Conservation (phyloP, 164 flowering plant genomes). For the Paratinospora sagittata region DNA sequence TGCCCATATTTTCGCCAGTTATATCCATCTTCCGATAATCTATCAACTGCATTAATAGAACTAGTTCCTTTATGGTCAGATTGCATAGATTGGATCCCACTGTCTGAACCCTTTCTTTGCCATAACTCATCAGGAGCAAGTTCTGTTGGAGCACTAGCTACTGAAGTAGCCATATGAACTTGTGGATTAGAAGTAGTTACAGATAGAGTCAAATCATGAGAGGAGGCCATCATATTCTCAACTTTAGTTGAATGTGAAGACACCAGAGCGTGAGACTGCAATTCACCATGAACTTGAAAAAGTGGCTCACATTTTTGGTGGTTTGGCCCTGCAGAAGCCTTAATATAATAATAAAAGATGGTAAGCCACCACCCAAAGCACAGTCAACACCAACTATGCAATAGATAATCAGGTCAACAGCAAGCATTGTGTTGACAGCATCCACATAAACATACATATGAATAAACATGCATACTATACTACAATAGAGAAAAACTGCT, state of each 20-base stretch:
- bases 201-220: slow-evolving; percentile 43
- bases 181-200: slow-evolving; percentile 20
- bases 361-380: neutral
- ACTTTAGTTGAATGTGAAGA: slow-evolving; percentile 31
- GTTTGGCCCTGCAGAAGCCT: slow-evolving; percentile 40
- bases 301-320: slow-evolving; percentile 31
- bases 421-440: neutral
- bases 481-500: neutral
- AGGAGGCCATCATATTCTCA: slow-evolving; percentile 32
- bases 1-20: slow-evolving; percentile 87
- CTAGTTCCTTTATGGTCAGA: slow-evolving; percentile 43
- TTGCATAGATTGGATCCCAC: slow-evolving; percentile 27
- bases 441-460: neutral
- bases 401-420: neutral
- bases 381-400: neutral
- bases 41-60: slow-evolving; percentile 31
- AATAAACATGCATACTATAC: neutral
- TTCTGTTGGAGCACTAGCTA: slow-evolving; percentile 26
- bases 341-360: slow-evolving; percentile 8
- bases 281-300: slow-evolving; percentile 40
- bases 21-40: slow-evolving; percentile 69
- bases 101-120: slow-evolving; percentile 21
- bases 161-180: slow-evolving; percentile 24
- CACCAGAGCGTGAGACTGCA: slow-evolving; percentile 26
- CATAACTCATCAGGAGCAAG: slow-evolving; percentile 13